Evolutionary conservation across 345 rosid species (phyloP), one percentile per base, ranked within the genome.

Genomic region (Clausena lansium): DNA sequence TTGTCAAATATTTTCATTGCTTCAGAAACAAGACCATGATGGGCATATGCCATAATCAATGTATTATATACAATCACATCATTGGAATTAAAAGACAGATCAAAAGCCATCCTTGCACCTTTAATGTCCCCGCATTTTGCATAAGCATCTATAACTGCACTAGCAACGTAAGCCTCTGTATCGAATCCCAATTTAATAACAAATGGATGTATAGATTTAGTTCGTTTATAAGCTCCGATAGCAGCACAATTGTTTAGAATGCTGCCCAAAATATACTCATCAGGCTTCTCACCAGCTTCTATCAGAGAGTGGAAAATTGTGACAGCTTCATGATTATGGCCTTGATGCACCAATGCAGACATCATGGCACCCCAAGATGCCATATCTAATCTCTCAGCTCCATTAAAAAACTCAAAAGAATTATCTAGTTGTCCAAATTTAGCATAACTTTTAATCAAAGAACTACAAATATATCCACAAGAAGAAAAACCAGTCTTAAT

Each of bases 101-200:
- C 69, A 33, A 86, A 86, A 67, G 79, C 83, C 67, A 76, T 68
- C 54, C 75, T 66, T 61, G 89, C 85, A 67, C 77, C 68, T 50
- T 66, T 30, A 33, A 86, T 80, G 72, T 84, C 84, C 33, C 89
- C 85, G 7, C 85, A 82, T 75, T 86, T 84, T 70, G 87, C 81
- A 80, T 86, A 84, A 58, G 89, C 89, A 80, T 86, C 87, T 61
- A 86, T 76, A 32, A 80, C 65, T 69, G 87, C 83, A 82, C 87
- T 84, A 33, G 78, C 77, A 57, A 80, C 76, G 35, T 75, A 83
- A 5, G 33, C 74, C 62, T 82, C 63, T 36, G 27, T 27, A 41
- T 80, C 75, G 71, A 73, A 78, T 50, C 87, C 86, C 24, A 55
- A 78, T 74, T 81, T 86, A 65, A 68, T 61, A 72, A 78, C 55